A percentile compares a stretch with the other conserved stretches of the same genome.
Evolutionary conservation across 352 stramenopile genomes (phyloP).

Genomic region (Aphanomyces euteiches): DNA sequence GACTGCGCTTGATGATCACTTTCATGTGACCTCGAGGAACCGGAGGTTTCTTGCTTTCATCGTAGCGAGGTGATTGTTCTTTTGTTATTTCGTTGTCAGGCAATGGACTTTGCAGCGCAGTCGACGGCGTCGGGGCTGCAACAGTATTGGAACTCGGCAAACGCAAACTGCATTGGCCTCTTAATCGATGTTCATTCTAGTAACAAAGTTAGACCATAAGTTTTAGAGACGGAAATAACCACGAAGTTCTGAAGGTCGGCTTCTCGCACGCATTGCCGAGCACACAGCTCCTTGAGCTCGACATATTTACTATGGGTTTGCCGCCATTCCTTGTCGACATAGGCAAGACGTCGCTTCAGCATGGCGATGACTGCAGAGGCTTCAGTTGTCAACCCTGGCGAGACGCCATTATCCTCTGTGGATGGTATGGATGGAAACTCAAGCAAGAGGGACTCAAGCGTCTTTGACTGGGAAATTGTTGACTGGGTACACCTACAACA

Average conservation of each 20-base stretch:
- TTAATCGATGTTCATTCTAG: constrained; percentile 62
- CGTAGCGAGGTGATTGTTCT: neutral
- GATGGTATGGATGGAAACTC: constrained; percentile 13
- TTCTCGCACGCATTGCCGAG: constrained; percentile 68
- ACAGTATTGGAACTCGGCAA: neutral
- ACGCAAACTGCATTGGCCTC: constrained; percentile 57
- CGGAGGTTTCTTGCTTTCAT: neutral
- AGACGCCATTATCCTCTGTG: neutral
- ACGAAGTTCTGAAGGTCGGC: constrained; percentile 77
- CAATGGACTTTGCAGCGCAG: neutral
- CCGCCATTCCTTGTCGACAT: constrained; percentile 57
- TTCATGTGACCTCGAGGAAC: neutral
- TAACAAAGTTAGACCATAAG: neutral
- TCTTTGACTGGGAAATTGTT: neutral
- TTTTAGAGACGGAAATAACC: neutral
- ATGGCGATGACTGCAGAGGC: constrained; percentile 36
- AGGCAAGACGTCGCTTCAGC: constrained; percentile 53
- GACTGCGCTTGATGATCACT: neutral
- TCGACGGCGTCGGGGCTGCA: constrained; percentile 34
- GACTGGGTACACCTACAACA: constrained; percentile 38
- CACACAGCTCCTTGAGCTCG: constrained; percentile 72
- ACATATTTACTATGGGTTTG: constrained; percentile 62
- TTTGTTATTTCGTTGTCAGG: neutral
- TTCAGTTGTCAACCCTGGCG: neutral
- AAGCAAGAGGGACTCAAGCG: neutral